A percentile compares a stretch with the other conserved stretches of the same genome.
Evolutionary conservation across 139 green algal genomes (phyloP).

Genomic region (Marvania coccoides): DNA sequence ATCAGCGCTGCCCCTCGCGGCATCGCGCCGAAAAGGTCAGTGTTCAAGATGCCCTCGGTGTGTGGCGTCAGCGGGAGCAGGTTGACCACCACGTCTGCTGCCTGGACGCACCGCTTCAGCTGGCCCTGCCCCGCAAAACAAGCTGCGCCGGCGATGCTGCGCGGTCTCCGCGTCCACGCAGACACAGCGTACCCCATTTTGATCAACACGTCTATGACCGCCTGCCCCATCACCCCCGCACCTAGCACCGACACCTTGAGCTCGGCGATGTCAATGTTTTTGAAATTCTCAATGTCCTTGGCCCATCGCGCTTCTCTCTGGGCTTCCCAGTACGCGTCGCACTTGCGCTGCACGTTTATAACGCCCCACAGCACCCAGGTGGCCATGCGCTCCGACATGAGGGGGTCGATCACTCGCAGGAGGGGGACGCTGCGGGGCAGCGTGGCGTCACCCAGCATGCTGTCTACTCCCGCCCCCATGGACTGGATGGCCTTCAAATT

Average conservation of each 20-base stretch:
- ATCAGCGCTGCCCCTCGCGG: slow-evolving; percentile 34
- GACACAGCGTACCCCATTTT: slow-evolving; percentile 41
- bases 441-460: slow-evolving; percentile 24
- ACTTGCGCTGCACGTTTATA: slow-evolving; percentile 11
- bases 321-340: slow-evolving; percentile 21
- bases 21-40: slow-evolving; percentile 40
- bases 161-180: slow-evolving; percentile 31
- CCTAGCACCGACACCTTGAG: slow-evolving; percentile 23
- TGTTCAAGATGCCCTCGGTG: slow-evolving; percentile 41
- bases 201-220: slow-evolving; percentile 9
- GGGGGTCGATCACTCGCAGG: slow-evolving; percentile 45
- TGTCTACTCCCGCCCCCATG: slow-evolving; percentile 50
- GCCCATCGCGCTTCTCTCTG: slow-evolving; percentile 21
- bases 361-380: slow-evolving; percentile 53
- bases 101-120: slow-evolving; percentile 29
- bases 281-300: slow-evolving; percentile 23
- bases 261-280: slow-evolving; percentile 23
- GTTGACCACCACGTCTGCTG: slow-evolving; percentile 43
- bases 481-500: slow-evolving; percentile 39
- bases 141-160: not conserved
- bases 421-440: slow-evolving; percentile 33
- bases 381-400: slow-evolving; percentile 56
- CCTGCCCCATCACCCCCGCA: slow-evolving; percentile 4
- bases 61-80: slow-evolving; percentile 46
- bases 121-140: slow-evolving; percentile 17